Base-by-base conservation (phyloP, 106 monocot genomes). In the Dioscorea zingiberensis region DNA sequence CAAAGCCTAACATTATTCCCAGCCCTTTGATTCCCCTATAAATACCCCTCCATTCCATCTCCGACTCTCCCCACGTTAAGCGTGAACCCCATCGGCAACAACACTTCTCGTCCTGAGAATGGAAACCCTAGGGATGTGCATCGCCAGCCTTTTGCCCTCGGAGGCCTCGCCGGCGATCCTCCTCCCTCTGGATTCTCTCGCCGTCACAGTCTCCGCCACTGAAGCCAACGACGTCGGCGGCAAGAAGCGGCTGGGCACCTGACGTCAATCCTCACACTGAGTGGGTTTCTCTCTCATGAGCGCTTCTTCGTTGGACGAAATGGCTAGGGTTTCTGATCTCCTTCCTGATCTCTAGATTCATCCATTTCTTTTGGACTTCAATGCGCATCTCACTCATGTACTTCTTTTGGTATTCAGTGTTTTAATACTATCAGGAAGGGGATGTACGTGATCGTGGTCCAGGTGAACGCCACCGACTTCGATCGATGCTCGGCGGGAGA, bases 381-480 rank as follows among this genome's bases (percentile, higher is more conserved):
- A 12, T 21, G 21, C 19, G 1, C n/a, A 21, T 56, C 56, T 56
- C n/a, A 24, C 16, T 1, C n/a, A 25, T 47, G 18, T 1, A 17
- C 21, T 25, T 4, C 14, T n/a, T n/a, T 25, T 23, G 0, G 7
- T 25, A 44, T 16, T 44, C 14, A 44, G 22, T 16, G 6, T 24
- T 62, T 3, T 44, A n/a, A n/a, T n/a, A 4, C 11, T 4, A 53
- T 29, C 18, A 51, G 70, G n/a, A 69, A 59, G 45, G 23, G 23
- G 12, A 21, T 56, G 54, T 77, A 60, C 73, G 77, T n/a, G n/a
- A n/a, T 77, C 69, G 82, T 82, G 55, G 8, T 74, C 27, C 59
- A 66, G 70, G 82, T 82, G 69, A 77, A 77, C 77, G 73, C 71
- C 72, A 73, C 82, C 65, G 65, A 17, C 24, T 82, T 73, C 73